A percentile compares a stretch with the other conserved stretches of the same genome.
These are phyloP conservation scores for Cyberlindnera amylophila DNA, from an alignment of 805 yeast genomes.

Conservation along the genomic window DNA sequence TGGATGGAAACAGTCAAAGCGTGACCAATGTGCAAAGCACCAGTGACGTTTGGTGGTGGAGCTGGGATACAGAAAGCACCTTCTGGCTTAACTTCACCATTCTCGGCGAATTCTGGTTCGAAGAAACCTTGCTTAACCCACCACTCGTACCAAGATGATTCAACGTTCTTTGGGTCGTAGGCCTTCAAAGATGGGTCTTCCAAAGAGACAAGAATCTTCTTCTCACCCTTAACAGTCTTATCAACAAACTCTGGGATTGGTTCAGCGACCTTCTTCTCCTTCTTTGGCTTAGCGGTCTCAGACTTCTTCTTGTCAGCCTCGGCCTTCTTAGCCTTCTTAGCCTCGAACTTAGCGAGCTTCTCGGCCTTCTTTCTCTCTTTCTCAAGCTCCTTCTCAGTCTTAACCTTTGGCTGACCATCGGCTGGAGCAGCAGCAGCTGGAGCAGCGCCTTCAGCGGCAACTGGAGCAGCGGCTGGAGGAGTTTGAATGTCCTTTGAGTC, in stretches of 20 bases:
- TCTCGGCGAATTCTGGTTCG: conserved; percentile 75
- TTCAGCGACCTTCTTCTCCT: conserved; percentile 66
- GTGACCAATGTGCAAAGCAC: conserved; percentile 98
- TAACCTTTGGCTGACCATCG: conserved; percentile 38
- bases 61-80: conserved; percentile 91
- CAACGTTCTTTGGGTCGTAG: conserved; percentile 88
- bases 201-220: conserved; percentile 79
- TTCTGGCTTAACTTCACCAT: conserved; percentile 74
- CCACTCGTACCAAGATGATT: conserved; percentile 97
- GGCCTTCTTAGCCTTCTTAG: conserved; percentile 74
- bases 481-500: conserved; percentile 13
- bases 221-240: conserved; percentile 81
- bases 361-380: conserved; percentile 87
- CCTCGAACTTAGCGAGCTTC: conserved; percentile 80
- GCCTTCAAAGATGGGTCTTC: conserved; percentile 94
- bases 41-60: conserved; percentile 99
- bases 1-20: conserved; percentile 94
- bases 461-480: conserved; percentile 7
- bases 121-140: conserved; percentile 88
- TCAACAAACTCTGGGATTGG: conserved; percentile 85
- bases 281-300: conserved; percentile 51
- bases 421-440: conserved; percentile 13
- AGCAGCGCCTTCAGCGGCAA: conserved; percentile 5
- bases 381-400: conserved; percentile 78
- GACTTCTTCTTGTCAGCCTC: conserved; percentile 37